phyloP scores from a whole-genome alignment of 139 green algal species.

The Chlorella ohadii region DNA sequence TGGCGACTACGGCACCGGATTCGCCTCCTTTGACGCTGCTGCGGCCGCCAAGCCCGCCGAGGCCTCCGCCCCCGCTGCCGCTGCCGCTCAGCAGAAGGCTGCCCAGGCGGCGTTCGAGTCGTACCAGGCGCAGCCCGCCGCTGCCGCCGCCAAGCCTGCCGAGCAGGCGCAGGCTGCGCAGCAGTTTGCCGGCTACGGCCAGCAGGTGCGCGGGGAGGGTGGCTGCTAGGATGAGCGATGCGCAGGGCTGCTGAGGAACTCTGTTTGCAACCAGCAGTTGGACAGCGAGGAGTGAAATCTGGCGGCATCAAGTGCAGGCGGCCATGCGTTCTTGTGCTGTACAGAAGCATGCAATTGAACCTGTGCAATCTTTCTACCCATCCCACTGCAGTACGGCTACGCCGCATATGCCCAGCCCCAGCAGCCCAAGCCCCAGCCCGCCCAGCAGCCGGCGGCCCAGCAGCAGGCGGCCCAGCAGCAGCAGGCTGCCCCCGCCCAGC shows the following conservation, averaged over 20 bases:
- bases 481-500: conserved; percentile 10
- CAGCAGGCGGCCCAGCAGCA: conserved; percentile 14
- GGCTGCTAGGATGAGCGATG: too few species aligned
- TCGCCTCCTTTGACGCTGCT: conserved; percentile 1
- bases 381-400: too few species aligned
- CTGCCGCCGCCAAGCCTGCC: conserved; percentile 7
- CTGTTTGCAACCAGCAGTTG: too few species aligned
- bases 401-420: not conserved
- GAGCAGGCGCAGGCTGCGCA: conserved; percentile 7
- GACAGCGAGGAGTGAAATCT: too few species aligned
- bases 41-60: conserved; percentile 29
- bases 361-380: too few species aligned
- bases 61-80: not conserved
- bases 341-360: too few species aligned
- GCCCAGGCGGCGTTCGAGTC: conserved; percentile 18
- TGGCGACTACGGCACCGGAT: conserved; percentile 32
- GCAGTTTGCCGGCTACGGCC: conserved; percentile 21
- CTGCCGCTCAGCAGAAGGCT: conserved; percentile 23
- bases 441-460: conserved; percentile 1
- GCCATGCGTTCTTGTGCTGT: too few species aligned
- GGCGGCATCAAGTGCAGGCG: too few species aligned
- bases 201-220: not conserved
- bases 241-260: too few species aligned
- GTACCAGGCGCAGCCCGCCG: conserved; percentile 17
- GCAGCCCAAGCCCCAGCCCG: not conserved